Conservation (phyloP, 352 stramenopile genomes). For the Globisporangium radiosum region DNA sequence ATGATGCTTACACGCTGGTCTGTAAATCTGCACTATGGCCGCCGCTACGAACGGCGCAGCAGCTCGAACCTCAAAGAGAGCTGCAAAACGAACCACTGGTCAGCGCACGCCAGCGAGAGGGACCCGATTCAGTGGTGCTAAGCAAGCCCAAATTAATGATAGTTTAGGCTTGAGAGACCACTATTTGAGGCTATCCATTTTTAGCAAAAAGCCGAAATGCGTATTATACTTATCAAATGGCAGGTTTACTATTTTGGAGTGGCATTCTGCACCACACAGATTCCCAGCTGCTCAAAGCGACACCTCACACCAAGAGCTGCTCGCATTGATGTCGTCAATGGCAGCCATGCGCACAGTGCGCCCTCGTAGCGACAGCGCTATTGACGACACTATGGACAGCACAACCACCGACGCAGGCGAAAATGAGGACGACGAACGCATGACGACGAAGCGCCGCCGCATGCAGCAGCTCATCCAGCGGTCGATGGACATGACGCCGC, state of each 20-base stretch:
- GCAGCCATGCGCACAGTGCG: too few relatives aligned
- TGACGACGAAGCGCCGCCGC: constrained; percentile 36
- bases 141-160: neutral
- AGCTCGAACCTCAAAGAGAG: neutral
- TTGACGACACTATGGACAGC: too few relatives aligned
- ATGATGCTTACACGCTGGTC: constrained; percentile 37
- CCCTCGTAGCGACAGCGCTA: too few relatives aligned
- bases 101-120: neutral
- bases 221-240: too few relatives aligned
- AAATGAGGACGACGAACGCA: constrained; percentile 1
- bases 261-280: too few relatives aligned
- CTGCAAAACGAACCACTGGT: neutral
- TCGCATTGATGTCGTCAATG: neutral
- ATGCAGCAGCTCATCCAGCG: constrained; percentile 53
- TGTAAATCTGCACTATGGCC: constrained; percentile 12
- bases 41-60: neutral
- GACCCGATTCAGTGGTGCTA: neutral
- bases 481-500: constrained; percentile 27
- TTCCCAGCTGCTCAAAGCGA: too few relatives aligned
- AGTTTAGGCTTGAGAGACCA: neutral
- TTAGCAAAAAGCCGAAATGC: too few relatives aligned
- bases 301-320: too few relatives aligned
- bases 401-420: neutral
- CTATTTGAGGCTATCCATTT: too few relatives aligned
- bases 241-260: too few relatives aligned